phyloP scores from a whole-genome alignment of 495 filamentous ascomycete genomes.

The Halenospora varia region DNA sequence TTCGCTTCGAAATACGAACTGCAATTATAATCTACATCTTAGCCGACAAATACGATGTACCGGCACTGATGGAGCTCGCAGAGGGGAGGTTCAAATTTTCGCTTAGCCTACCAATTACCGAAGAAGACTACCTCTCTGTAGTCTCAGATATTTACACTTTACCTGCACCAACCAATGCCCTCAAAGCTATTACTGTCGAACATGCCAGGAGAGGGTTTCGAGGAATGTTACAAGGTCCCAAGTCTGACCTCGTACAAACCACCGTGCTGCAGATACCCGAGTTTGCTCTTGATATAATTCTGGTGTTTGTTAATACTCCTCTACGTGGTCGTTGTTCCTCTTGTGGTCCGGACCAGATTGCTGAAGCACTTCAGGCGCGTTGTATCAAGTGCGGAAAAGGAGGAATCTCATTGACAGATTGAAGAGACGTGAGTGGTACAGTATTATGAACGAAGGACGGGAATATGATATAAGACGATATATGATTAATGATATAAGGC shows the following conservation, averaged over 20 bases:
- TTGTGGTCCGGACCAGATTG: slow-evolving; percentile 10
- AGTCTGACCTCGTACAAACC: not conserved
- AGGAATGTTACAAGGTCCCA: not conserved
- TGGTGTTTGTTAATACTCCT: slow-evolving; percentile 8
- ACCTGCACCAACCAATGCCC: not conserved
- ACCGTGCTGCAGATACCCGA: slow-evolving; percentile 7
- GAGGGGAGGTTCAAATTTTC: slow-evolving; percentile 3
- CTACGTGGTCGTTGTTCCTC: not conserved
- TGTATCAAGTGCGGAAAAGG: slow-evolving; percentile 8
- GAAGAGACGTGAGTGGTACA: too few relatives aligned
- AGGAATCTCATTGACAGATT: not conserved
- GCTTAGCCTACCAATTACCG: not conserved
- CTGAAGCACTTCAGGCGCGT: slow-evolving; percentile 8
- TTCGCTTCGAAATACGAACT: slow-evolving; percentile 1
- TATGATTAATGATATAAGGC: too few relatives aligned
- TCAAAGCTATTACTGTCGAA: slow-evolving; percentile 1
- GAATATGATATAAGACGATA: too few relatives aligned
- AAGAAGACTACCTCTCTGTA: slow-evolving; percentile 2
- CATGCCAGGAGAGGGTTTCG: slow-evolving; percentile 1
- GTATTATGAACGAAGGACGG: too few relatives aligned
- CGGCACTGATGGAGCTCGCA: slow-evolving; percentile 4
- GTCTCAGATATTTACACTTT: slow-evolving; percentile 5
- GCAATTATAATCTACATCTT: slow-evolving; percentile 5
- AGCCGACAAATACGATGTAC: slow-evolving; percentile 11
- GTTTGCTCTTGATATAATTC: slow-evolving; percentile 8